phyloP scores from a whole-genome alignment of 495 filamentous ascomycete genomes.

The Podospora appendiculata region DNA sequence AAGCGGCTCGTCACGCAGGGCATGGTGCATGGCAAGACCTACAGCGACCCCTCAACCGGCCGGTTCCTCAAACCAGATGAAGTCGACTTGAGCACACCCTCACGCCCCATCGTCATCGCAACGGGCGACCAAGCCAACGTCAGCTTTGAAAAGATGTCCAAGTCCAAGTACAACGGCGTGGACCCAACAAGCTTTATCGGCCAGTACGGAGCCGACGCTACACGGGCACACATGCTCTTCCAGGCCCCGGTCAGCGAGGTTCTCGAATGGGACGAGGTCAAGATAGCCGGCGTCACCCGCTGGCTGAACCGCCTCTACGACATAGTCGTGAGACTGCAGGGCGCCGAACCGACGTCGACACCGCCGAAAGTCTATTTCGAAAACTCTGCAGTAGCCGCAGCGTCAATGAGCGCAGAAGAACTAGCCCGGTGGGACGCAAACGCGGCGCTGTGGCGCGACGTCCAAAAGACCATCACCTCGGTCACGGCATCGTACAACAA shows the following conservation, averaged over 20 bases:
- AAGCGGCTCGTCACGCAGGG: constrained; percentile 74
- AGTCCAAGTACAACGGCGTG: constrained; percentile 91
- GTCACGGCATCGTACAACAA: constrained; percentile 61
- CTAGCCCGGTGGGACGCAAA: constrained; percentile 38
- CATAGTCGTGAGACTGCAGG: constrained; percentile 34
- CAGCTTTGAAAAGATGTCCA: constrained; percentile 90
- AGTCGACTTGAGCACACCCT: constrained; percentile 52
- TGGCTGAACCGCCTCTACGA: constrained; percentile 67
- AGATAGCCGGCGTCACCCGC: constrained; percentile 70
- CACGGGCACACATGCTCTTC: constrained; percentile 80
- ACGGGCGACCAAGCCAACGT: constrained; percentile 50
- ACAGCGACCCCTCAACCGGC: constrained; percentile 63
- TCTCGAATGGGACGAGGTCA: constrained; percentile 80
- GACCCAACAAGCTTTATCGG: constrained; percentile 64
- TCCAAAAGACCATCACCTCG: constrained; percentile 59
- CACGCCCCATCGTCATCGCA: constrained; percentile 50
- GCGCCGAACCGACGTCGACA: background rate
- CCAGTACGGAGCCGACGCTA: constrained; percentile 75
- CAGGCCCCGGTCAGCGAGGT: constrained; percentile 76
- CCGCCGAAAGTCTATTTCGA: constrained; percentile 23
- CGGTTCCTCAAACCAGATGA: constrained; percentile 73
- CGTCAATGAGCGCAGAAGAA: constrained; percentile 12
- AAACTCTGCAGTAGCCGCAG: background rate
- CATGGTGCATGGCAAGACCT: constrained; percentile 88
- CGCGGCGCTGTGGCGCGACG: constrained; percentile 50